phyloP scores from a whole-genome alignment of 768 basidiomycete genomes.

The Lentinula raphanica region DNA sequence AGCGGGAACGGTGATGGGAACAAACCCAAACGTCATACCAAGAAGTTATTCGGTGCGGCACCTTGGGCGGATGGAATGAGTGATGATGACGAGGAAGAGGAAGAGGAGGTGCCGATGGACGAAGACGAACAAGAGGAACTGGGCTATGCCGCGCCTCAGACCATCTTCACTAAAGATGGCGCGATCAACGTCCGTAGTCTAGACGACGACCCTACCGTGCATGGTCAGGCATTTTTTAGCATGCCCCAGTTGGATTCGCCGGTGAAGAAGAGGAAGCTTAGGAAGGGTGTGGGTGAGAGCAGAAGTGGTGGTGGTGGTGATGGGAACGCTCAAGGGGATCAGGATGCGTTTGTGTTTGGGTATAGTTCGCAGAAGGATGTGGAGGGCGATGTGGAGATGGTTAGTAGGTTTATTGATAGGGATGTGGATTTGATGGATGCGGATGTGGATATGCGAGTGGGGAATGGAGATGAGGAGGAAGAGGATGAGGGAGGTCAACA shows the following conservation, averaged over 20 bases:
- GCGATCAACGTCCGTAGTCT: conserved; percentile 2
- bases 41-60: not conserved
- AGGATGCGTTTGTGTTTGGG: not conserved
- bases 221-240: not conserved
- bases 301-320: not conserved
- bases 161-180: not conserved
- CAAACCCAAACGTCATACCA: too few species aligned
- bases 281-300: not conserved
- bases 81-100: not conserved
- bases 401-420: not conserved
- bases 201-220: not conserved
- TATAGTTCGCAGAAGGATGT: conserved; percentile 4
- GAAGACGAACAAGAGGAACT: not conserved
- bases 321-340: not conserved
- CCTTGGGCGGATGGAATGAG: not conserved
- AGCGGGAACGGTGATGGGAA: not conserved
- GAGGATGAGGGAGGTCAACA: not conserved
- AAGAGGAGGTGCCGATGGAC: too few species aligned
- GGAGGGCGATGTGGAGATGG: not conserved
- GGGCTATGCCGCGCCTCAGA: not conserved
- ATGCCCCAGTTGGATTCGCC: not conserved
- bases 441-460: not conserved
- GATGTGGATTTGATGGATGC: not conserved
- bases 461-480: not conserved
- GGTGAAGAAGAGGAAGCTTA: not conserved